Conservation (phyloP, 2,329 filamentous ascomycete species). For the Cladosporium sp. region DNA sequence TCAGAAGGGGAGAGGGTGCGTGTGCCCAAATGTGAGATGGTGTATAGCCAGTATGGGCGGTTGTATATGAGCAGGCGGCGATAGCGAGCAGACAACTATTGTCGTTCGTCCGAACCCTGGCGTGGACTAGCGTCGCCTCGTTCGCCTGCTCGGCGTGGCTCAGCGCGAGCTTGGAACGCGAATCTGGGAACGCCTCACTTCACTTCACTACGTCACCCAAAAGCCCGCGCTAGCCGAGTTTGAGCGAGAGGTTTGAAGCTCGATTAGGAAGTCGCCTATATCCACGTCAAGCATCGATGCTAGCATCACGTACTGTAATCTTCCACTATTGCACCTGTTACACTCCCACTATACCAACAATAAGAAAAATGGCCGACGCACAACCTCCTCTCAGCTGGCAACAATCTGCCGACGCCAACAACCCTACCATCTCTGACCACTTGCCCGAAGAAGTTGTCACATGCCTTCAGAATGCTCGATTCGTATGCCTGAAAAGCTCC, state of each 20-base stretch:
- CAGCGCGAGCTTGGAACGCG: background rate
- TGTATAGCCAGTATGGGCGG: slow-evolving; percentile 2
- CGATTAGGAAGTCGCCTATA: slow-evolving; percentile 5
- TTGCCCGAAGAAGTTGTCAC: slow-evolving; percentile 82
- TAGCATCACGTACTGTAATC: too few species aligned
- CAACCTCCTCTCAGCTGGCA: slow-evolving; percentile 31
- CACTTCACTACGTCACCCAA: slow-evolving; percentile 6
- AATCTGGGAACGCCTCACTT: background rate
- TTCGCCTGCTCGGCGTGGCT: background rate
- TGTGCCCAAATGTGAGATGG: background rate
- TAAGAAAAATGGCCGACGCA: slow-evolving; percentile 22
- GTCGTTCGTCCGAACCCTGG: slow-evolving; percentile 9
- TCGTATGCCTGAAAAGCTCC: slow-evolving; percentile 57
- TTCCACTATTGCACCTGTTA: too few species aligned
- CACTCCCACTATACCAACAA: slow-evolving; percentile 1
- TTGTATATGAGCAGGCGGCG: background rate
- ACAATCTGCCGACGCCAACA: slow-evolving; percentile 62
- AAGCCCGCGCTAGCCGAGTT: background rate
- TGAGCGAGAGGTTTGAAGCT: background rate
- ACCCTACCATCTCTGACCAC: slow-evolving; percentile 62
- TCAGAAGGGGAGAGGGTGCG: slow-evolving; percentile 2
- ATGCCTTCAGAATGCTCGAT: slow-evolving; percentile 90
- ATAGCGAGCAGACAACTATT: slow-evolving; percentile 4
- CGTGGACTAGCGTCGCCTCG: background rate
- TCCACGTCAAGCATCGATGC: background rate